These are phyloP conservation scores for Begonia loranthoides DNA, from an alignment of 306 rosid species.

Conservation along the genomic window DNA sequence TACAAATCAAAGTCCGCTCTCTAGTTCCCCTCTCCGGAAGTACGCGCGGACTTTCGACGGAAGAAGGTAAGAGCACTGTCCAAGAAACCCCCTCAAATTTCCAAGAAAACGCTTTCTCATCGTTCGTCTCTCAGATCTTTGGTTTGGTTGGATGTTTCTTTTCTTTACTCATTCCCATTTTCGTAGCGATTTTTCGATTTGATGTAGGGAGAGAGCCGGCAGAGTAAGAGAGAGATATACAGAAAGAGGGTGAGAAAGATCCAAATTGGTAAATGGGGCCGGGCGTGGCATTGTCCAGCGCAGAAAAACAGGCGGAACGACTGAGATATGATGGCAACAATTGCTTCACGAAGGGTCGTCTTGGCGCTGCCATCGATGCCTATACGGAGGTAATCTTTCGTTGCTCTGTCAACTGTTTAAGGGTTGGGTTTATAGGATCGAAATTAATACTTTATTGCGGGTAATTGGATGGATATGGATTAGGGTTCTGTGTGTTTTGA, in stretches of 20 bases:
- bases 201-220: no score
- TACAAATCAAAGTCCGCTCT: no score
- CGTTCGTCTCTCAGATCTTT: no score
- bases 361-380: slow-evolving; percentile 86
- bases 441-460: not conserved
- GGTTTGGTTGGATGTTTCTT: no score
- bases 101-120: no score
- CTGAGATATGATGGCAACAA: slow-evolving; percentile 54
- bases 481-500: slow-evolving; percentile 1
- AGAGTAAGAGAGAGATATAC: no score
- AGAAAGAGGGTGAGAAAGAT: not conserved
- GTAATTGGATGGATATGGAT: not conserved
- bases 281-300: slow-evolving; percentile 21
- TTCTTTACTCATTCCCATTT: no score
- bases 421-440: not conserved
- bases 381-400: slow-evolving; percentile 58
- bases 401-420: not conserved
- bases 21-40: no score
- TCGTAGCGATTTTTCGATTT: no score
- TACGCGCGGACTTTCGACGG: no score
- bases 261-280: slow-evolving; percentile 27
- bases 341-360: slow-evolving; percentile 67
- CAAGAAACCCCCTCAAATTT: no score
- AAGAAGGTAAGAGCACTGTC: no score
- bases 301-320: slow-evolving; percentile 47